phyloP scores from a whole-genome alignment of 257 asterid species.

The Solanum pennellii region DNA sequence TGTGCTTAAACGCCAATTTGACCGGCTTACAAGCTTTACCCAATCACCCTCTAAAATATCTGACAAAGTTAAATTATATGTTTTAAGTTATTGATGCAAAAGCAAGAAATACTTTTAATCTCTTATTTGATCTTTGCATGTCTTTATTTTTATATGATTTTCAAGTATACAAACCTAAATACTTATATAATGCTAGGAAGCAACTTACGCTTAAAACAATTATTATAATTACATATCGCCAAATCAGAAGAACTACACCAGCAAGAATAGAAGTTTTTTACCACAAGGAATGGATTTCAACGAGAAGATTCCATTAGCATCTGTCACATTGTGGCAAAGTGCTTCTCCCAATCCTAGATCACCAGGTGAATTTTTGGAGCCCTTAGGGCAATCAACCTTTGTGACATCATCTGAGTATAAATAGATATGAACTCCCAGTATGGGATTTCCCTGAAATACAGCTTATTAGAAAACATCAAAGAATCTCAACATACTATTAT shows the following conservation, averaged over 20 bases:
- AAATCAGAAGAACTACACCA: background rate
- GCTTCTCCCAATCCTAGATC: conserved; percentile 43
- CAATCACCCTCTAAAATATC: background rate
- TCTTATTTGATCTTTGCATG: background rate
- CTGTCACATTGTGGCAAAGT: conserved; percentile 84
- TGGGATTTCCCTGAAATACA: conserved; percentile 75
- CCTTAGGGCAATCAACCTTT: conserved; percentile 72
- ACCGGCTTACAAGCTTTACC: background rate
- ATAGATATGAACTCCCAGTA: conserved; percentile 86
- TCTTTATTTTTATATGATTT: background rate
- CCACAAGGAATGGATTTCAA: conserved; percentile 86
- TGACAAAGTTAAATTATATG: background rate
- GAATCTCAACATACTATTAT: background rate
- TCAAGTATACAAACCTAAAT: background rate
- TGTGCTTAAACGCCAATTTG: background rate
- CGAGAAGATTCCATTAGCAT: conserved; percentile 79
- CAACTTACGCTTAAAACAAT: background rate
- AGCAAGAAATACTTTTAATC: background rate
- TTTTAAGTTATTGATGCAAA: background rate
- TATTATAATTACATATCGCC: background rate
- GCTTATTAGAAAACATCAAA: background rate
- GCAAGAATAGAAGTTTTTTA: conserved; percentile 20
- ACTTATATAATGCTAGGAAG: background rate
- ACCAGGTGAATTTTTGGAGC: conserved; percentile 64
- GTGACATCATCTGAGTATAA: conserved; percentile 76